Base-by-base conservation (phyloP, 2,329 filamentous ascomycete genomes). In the Claviceps paspali region DNA sequence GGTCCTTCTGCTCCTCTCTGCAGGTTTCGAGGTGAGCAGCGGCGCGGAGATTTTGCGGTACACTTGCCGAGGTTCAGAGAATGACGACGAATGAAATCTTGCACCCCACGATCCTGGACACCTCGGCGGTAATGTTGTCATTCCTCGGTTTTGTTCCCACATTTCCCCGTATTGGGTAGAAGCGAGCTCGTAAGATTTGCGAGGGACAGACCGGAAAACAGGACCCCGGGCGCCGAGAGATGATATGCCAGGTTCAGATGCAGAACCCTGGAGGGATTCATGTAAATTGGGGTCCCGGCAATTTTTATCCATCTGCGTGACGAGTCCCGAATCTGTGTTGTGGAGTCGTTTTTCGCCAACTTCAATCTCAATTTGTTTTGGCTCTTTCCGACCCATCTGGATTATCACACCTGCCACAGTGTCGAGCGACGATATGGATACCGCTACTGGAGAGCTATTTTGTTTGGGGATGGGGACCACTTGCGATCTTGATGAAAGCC, bases 1-100 rank as follows among this genome's bases (percentile, higher is more conserved):
- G n/a, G 75, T 56, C 29, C 73, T 67, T 52, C 61, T 72, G 49
- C 57, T 71, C 38, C 62, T 67, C 30, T 73, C 61, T 11, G 67
- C 65, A 11, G 74, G 74, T 32, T 65, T 64, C 39, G 68, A 63
- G 2, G 67, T 70, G 3, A 64, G 45, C 11, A 64, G 65, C 8
- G 68, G 67, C 6, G 56, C 47, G 4, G 56, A 48, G 15, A 47
- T 32, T 38, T 52, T 48, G 40, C 33, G 42, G 36, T 4, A n/a
- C 9, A 11, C 12, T 6, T 9, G 15, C n/a, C 27, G 10, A 24
- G 35, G 15, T 22, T 30, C 28, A 5, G 33, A n/a, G n/a, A 31
- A 38, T 14, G 29, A n/a, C 18, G 27, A 21, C 19, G 31, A 38
- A 12, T 21, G 9, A 35, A 19, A 4, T 7, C 6, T 5, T 11